Base-by-base conservation (phyloP, 2,329 filamentous ascomycete genomes). In the Trichoderma afroharzianum region DNA sequence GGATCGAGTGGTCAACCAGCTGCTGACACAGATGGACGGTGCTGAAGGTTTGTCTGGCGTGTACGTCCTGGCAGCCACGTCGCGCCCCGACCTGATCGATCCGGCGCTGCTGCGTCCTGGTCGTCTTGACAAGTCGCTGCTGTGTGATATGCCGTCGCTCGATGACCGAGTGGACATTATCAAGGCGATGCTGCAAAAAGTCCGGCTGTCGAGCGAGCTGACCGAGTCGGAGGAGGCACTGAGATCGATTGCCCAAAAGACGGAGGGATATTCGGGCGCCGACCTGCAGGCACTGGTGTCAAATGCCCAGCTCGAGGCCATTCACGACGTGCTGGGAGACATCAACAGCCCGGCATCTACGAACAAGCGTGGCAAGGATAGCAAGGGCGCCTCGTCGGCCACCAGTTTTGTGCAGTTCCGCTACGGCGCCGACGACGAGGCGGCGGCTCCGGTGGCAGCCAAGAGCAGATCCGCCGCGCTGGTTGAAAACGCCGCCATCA, bases 1-100 rank as follows among this genome's bases (percentile, higher is more conserved):
- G 0, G 97, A 99, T 81, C 90, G 97, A 47, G 97, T 99, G 0
- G 96, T 99, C 76, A 99, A 99, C 80, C 97, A 99, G 85, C 90
- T 99, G 71, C 88, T 99, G 12, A 99, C 97, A 0, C 95, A 98
- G 81, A 99, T 99, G 96, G 96, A 99, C 78, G 96, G 96, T 78
- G 96, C 96, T 0, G 97, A 99, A 81, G 97, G 96, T 0, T 83
- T 99, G 5, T 94, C 92, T 0, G 96, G 96, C 2, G 97, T 99
- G 0, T 99, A 99, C 77, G 96, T 99, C 6, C 88, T 99, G 3
- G 97, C 97, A 26, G 97, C 96, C 1, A 99, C 96, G 0, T 95
- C 92, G 1, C 87, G 97, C 6, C 97, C 97, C 0, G 97, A 99
- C 80, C 84, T 99, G 15, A 98, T 99, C 73, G 96, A 99, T 79